phyloP scores from a whole-genome alignment of 1,284 basidiomycete genomes.

The Porodaedalea pini region DNA sequence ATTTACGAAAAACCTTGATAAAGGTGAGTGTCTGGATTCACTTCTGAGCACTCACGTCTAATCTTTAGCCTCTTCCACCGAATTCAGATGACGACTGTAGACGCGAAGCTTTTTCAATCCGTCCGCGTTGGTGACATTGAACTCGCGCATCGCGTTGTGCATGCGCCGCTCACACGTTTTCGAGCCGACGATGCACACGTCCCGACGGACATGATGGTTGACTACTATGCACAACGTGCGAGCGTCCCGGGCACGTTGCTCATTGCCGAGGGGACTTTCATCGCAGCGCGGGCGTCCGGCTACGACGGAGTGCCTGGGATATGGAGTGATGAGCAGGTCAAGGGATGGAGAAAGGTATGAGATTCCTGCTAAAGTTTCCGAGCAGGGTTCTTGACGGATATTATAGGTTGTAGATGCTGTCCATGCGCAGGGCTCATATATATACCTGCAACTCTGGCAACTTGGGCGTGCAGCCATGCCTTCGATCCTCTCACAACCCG shows the following conservation, averaged over 20 bases:
- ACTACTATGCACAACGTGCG: constrained; percentile 32
- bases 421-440: constrained; percentile 42
- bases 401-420: constrained; percentile 33
- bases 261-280: constrained; percentile 33
- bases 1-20: too few species aligned
- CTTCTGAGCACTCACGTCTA: too few species aligned
- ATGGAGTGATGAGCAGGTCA: constrained; percentile 29
- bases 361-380: neutral
- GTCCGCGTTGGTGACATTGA: constrained; percentile 29
- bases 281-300: constrained; percentile 23
- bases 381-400: constrained; percentile 7
- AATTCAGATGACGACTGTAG: too few species aligned
- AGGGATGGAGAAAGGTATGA: constrained; percentile 30
- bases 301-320: constrained; percentile 27
- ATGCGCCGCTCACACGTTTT: constrained; percentile 35
- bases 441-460: constrained; percentile 50
- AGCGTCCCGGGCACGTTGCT: constrained; percentile 28
- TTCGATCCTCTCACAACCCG: constrained; percentile 29
- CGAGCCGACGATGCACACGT: constrained; percentile 26
- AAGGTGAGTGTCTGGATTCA: too few species aligned
- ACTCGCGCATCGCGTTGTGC: constrained; percentile 28
- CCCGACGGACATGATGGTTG: constrained; percentile 23
- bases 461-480: constrained; percentile 40
- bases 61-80: too few species aligned
- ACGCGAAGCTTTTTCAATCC: constrained; percentile 28